A percentile compares a stretch with the other conserved stretches of the same genome.
Conservation (phyloP, 1,284 basidiomycete genomes). For the Takashimella tepidaria region DNA sequence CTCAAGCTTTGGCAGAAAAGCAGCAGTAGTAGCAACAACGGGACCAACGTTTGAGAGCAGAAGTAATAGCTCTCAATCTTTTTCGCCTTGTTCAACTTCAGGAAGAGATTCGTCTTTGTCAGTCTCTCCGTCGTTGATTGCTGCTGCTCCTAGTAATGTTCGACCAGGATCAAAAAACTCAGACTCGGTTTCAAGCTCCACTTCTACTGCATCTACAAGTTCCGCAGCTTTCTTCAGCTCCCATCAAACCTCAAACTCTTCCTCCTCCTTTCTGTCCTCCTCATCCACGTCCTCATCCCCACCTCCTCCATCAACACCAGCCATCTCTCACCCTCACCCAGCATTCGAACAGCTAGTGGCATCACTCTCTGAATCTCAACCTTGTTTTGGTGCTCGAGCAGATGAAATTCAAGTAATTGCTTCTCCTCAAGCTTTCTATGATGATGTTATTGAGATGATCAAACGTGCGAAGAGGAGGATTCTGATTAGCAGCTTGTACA, state of each 20-base stretch:
- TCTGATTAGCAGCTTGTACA: conserved; percentile 80
- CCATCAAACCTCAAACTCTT: not conserved
- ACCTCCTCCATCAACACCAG: not conserved
- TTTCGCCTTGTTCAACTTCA: no score
- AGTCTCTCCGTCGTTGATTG: no score
- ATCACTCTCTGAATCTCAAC: conserved; percentile 34
- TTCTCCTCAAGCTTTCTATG: conserved; percentile 49
- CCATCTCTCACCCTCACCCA: conserved; percentile 19
- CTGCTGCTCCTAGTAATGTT: no score
- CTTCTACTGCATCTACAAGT: not conserved
- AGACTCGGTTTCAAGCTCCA: not conserved
- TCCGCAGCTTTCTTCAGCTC: not conserved
- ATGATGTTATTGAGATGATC: conserved; percentile 57
- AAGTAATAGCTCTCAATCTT: no score
- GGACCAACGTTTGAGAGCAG: no score
- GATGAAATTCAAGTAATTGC: conserved; percentile 47
- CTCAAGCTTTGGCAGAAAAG: no score
- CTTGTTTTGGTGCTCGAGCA: conserved; percentile 47
- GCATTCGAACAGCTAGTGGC: conserved; percentile 30
- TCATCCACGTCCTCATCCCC: not conserved
- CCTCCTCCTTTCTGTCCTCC: not conserved
- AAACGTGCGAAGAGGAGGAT: conserved; percentile 65
- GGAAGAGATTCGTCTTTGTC: no score
- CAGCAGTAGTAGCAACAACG: no score
- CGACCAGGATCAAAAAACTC: no score